Base-by-base conservation (phyloP, 805 yeast genomes). In the Tetrapisispora taiwanensis region DNA sequence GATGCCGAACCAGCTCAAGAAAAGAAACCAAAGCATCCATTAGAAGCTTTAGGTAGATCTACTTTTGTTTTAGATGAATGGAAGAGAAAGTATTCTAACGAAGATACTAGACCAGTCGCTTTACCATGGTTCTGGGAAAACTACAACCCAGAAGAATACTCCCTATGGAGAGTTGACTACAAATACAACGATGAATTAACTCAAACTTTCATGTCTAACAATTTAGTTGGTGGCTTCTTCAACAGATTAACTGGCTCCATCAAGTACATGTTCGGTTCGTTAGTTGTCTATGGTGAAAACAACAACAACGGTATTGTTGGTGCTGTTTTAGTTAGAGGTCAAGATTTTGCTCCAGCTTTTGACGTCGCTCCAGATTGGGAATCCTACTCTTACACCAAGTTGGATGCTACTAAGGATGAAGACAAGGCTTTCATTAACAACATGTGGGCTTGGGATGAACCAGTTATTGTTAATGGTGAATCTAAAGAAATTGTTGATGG, bases 341-440 rank as follows among this genome's bases (percentile, higher is more conserved):
- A 90, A 71, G 95, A 90, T 51, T 71, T 59, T 65, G 76, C 58
- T 46, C 95, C 97, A 68, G 98, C 96, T 52, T 87, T 90, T 64
- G 84, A 90, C 54, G 97, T 92, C 68, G 98, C 97, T 64, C 97
- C 97, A 71, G 98, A 90, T 73, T 88, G 95, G 95, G 97, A 90
- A 74, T 86, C 96, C 43, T 90, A 86, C 74, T 66, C 67, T 48
- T 87, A 76, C 84, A 70, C 79, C 65, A 81, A 84, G 75, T 76
- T 90, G 65, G 97, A 90, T 65, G 75, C 84, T 49, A 59, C 87
- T 59, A 78, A 79, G 55, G 79, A 78, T 55, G 92, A 77, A 66
- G 85, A 76, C 76, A 82, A 76, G 72, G 84, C 74, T 53, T 85
- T 87, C 64, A 68, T 92, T 59, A 75, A 84, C 71, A 87, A 89